Evolutionary conservation across 192 early-diverging fungal genomes (phyloP).

Genomic region (Backusella parvicylindrica): DNA sequence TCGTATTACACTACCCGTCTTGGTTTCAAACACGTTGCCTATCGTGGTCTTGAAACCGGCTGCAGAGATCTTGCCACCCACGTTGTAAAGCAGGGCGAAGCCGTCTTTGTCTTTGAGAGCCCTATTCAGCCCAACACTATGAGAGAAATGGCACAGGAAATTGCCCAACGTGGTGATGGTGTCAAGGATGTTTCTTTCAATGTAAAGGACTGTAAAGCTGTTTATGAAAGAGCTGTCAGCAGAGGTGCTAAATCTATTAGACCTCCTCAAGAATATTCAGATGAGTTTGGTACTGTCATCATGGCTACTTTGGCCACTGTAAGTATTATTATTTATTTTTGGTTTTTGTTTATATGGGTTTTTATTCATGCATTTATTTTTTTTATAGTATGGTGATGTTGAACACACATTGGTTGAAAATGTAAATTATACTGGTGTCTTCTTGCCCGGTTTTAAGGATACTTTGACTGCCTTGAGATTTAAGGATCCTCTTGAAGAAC

Average conservation of each 20-base stretch:
- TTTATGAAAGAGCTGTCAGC: conserved; percentile 76
- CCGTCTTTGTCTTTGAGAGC: conserved; percentile 89
- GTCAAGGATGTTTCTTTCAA: conserved; percentile 95
- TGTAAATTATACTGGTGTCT: conserved; percentile 74
- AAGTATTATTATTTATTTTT: too few relatives aligned
- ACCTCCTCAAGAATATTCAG: conserved; percentile 76
- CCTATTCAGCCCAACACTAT: conserved; percentile 79
- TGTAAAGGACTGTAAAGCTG: conserved; percentile 77
- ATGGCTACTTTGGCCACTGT: conserved; percentile 89
- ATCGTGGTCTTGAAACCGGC: conserved; percentile 96
- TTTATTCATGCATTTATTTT: background rate
- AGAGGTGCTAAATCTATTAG: conserved; percentile 81
- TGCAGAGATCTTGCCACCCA: conserved; percentile 82
- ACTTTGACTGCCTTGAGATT: conserved; percentile 25
- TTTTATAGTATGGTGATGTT: conserved; percentile 81
- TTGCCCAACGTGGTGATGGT: conserved; percentile 87
- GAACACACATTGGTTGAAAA: conserved; percentile 94
- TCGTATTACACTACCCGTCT: conserved; percentile 90
- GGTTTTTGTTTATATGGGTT: too few relatives aligned
- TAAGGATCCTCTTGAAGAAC: conserved; percentile 53
- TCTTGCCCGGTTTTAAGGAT: conserved; percentile 77
- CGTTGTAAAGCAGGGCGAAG: conserved; percentile 76
- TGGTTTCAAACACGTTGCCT: conserved; percentile 90
- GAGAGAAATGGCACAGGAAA: conserved; percentile 60
- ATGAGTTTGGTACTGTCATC: conserved; percentile 82